phyloP scores from a whole-genome alignment of 1,139 yeast species.

The Scheffersomyces titani region DNA sequence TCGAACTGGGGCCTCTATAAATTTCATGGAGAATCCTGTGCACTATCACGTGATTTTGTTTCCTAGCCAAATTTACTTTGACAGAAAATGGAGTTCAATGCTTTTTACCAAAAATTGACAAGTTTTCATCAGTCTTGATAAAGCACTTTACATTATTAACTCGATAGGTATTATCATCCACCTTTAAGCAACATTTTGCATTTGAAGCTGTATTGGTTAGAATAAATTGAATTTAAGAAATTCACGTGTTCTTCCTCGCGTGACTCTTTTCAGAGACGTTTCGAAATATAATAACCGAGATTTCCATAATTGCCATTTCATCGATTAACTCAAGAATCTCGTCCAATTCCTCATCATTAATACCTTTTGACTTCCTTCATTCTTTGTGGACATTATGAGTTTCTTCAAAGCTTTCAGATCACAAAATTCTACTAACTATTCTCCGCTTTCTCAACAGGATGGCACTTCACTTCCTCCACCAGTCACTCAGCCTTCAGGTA shows the following conservation, averaged over 20 bases:
- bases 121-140: no score
- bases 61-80: no score
- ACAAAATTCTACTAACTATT: slow-evolving; percentile 20
- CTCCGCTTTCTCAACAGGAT: slow-evolving; percentile 35
- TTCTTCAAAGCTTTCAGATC: slow-evolving; percentile 36
- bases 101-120: no score
- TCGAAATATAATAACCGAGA: no score
- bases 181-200: not conserved
- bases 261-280: no score
- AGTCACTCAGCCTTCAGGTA: slow-evolving; percentile 25
- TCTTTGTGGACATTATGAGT: slow-evolving; percentile 24
- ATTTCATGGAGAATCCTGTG: not conserved
- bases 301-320: not conserved
- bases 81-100: no score
- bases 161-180: no score
- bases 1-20: not conserved
- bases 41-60: not conserved
- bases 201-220: not conserved
- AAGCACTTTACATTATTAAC: no score
- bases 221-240: not conserved
- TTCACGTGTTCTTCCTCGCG: not conserved
- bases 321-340: not conserved
- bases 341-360: not conserved
- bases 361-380: not conserved
- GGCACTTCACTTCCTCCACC: slow-evolving; percentile 45